Base-by-base conservation (phyloP, 1,284 basidiomycete genomes). In the Ustilago tritici region DNA sequence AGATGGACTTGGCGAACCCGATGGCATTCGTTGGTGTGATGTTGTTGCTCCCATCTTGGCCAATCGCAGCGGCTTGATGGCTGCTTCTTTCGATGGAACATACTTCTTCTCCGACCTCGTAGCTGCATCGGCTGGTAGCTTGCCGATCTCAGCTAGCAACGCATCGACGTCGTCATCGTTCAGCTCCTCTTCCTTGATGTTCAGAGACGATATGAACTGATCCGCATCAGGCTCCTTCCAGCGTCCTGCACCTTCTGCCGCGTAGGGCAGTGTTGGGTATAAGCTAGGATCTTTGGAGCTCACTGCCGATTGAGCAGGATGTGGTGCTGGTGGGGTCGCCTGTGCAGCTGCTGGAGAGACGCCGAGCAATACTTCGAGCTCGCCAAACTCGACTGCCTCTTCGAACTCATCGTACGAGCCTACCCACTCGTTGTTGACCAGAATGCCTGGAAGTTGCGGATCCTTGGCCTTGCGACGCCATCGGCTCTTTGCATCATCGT, bases 401-500 rank as follows among this genome's bases (percentile, higher is more conserved):
- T 86, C 83, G 47, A 86, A 86, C 28, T 86, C 85, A 46, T 84
- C 84, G 59, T 66, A 86, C 15, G 83, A 81, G 5, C 85, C 85
- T 9, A 83, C 62, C 85, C 85, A 86, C 52, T 86, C 85, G 56
- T 85, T 84, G 67, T 85, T 79, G 31, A 86, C 84, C 10, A 86
- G 68, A 38, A 86, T 67, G 6, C 83, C 83, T 17, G 85, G 85
- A 43, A 86, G 79, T 43, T 78, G 77, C 14, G 78, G 71, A 56
- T 85, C 82, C 34, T 71, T 71, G 4, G 82, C 79, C 70, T 84
- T 85, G 54, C 81, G 66, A 36, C 84, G 71, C 84, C 84, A 86
- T n/a, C 84, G 66, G 31, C 67, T 73, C 63, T 86, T 86, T 6
- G 84, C 84, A 15, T 81, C 81, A 17, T 84, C 82, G 58, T 85